Base-by-base conservation (phyloP, 805 yeast species). In the Cyberlindnera veronae region DNA sequence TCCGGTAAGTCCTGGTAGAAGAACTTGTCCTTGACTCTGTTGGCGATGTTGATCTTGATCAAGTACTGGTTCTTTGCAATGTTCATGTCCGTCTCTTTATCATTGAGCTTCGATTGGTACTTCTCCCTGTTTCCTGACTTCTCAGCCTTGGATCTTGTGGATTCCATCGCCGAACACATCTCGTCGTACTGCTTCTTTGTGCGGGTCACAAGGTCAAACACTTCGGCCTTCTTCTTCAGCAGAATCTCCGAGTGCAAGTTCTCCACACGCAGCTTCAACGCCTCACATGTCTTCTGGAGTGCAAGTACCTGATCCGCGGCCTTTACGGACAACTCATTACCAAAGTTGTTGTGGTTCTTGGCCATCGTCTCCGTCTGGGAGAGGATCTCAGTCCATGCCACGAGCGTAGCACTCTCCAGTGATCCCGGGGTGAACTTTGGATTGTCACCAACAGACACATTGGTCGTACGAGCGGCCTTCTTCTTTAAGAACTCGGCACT, bases 351-450 rank as follows among this genome's bases (percentile, higher is more conserved):
- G 50, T 79, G 80, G 51, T 85, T 95, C 38, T 71, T 76, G 27
- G 95, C 82, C 28, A 85, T 75, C 18, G 72, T 66, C 61, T 90
- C 97, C 1, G 96, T 86, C 56, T 87, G 93, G 3, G 84, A 72
- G 44, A 91, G 71, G 6, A 90, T 76, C 48, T 88, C 95, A 32
- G 77, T 87, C 99, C 99, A 91, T 2, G 95, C 77, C 11, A 86
- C 95, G 46, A 90, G 65, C 13, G 85, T 71, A 0, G 96, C 95
- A 48, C 85, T 74, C 58, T 93, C 98, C 36, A 91, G 68, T 0
- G 97, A 88, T 0, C 99, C 99, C 0, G 99, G 98, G 0, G 99
- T 93, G 31, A 86, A 76, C 30, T 79, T 74, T 0, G 99, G 99
- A 14, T 76, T 76, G 45, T 87, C 95, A 19, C 99, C 99, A 3